Conservation (phyloP, 768 basidiomycete species). For the Pleurotus pulmonarius region DNA sequence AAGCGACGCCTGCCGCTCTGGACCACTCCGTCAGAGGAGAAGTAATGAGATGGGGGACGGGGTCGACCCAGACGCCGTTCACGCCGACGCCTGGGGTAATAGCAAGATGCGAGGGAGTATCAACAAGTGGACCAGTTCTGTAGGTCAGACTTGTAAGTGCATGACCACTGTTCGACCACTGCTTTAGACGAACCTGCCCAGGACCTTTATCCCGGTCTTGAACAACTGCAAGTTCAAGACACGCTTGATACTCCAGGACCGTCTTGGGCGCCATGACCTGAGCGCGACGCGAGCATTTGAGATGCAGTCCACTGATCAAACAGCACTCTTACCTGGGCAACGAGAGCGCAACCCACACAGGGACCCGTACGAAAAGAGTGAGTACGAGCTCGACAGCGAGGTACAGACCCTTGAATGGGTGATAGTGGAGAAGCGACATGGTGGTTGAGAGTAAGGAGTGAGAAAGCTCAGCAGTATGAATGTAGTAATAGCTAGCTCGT, state of each 20-base stretch:
- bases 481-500: too few relatives aligned
- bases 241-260: slow-evolving; percentile 42
- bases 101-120: slow-evolving; percentile 33
- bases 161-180: not conserved
- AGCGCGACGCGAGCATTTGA: not conserved
- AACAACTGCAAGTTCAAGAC: slow-evolving; percentile 30
- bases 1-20: slow-evolving; percentile 30
- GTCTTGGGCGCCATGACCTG: slow-evolving; percentile 40
- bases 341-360: slow-evolving; percentile 42
- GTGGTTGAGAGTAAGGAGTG: not conserved
- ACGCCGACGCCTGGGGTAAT: slow-evolving; percentile 36
- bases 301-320: not conserved
- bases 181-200: slow-evolving; percentile 22
- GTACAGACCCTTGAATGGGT: slow-evolving; percentile 49
- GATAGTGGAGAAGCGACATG: slow-evolving; percentile 22
- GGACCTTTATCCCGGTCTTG: slow-evolving; percentile 23
- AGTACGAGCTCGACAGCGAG: slow-evolving; percentile 36
- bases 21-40: slow-evolving; percentile 42
- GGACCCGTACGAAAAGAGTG: slow-evolving; percentile 40
- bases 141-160: not conserved
- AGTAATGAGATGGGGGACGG: slow-evolving; percentile 35
- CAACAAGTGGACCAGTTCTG: not conserved
- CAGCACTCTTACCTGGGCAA: slow-evolving; percentile 27
- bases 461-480: too few relatives aligned
- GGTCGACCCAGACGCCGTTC: slow-evolving; percentile 47